Evolutionary conservation across 345 rosid genomes (phyloP), one percentile per base, ranked within the genome.

Genomic region (Salix dunnii): DNA sequence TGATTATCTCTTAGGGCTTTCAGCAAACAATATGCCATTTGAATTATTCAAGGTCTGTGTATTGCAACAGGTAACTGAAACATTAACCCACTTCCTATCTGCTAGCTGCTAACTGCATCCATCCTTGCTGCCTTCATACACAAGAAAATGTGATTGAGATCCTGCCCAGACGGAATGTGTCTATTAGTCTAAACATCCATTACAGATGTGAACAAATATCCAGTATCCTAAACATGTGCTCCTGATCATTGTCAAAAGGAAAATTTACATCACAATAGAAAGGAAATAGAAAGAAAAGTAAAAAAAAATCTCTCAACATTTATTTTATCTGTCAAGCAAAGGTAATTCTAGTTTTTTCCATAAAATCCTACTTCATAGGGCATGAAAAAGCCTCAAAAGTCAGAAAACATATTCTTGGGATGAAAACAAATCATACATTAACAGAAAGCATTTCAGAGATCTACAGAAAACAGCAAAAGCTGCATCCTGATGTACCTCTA

Each of bases 161-260:
- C 9, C 3, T 36, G 42, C 67, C 5, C 70, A 46, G 21, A 42
- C 43, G 62, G 70, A 42, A 74, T 0, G 40, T 14, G 62, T 69
- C 62, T 14, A 42, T 20, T 42, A 23, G 53, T 38, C 35, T 38
- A 3, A 70, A 49, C 14, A 62, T 6, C 30, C 28, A 46, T 46
- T 46, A 4, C 51, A 46, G 18, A 46, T 14, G 51, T 14, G 18
- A 46, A 46, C 18, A 46, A 46, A 14, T 46, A 12, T 46, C 18
- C 51, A 14, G 51, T 46, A 14, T 46, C 18, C 51, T 46, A 46
- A 46, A 18, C 18, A 46, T 46, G 51, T 46, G 46, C 42, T 55
- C 83, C 83, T 74, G 77, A 33, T 46, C 51, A 4, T 12, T 46
- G 14, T 46, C 51, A 46, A 46, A 46, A 46, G 51, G 51, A 46